Conservation (phyloP, 371 early-diverging fungal genomes). For the Furculomyces boomerangus region DNA sequence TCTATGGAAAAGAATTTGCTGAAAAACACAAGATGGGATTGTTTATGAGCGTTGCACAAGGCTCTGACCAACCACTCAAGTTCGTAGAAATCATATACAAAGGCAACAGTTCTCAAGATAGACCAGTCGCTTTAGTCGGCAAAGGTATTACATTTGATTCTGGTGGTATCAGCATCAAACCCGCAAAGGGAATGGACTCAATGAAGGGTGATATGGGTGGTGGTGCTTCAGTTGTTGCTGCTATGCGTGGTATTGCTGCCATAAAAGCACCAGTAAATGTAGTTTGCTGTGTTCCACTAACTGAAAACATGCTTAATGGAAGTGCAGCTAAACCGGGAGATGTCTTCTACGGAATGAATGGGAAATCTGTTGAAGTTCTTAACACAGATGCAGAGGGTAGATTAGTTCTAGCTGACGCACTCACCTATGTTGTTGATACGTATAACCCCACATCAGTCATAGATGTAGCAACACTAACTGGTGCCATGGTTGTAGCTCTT, state of each 20-base stretch:
- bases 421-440: slow-evolving; percentile 53
- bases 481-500: slow-evolving; percentile 83
- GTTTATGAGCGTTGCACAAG: slow-evolving; percentile 73
- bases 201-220: slow-evolving; percentile 89
- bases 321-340: slow-evolving; percentile 67
- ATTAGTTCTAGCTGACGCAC: slow-evolving; percentile 72
- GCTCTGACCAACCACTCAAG: slow-evolving; percentile 65
- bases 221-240: slow-evolving; percentile 62
- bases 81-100: slow-evolving; percentile 80
- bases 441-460: slow-evolving; percentile 49
- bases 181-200: slow-evolving; percentile 61
- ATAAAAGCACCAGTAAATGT: slow-evolving; percentile 48
- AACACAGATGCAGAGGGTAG: slow-evolving; percentile 92
- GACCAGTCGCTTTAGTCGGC: slow-evolving; percentile 55
- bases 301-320: slow-evolving; percentile 62
- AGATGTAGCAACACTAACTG: slow-evolving; percentile 78
- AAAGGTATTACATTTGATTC: slow-evolving; percentile 85
- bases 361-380: slow-evolving; percentile 60
- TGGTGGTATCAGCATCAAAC: slow-evolving; percentile 79
- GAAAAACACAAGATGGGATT: slow-evolving; percentile 76
- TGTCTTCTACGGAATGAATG: slow-evolving; percentile 51
- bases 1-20: slow-evolving; percentile 64
- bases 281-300: slow-evolving; percentile 47
- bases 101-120: slow-evolving; percentile 39
- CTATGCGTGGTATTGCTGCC: slow-evolving; percentile 47